Percentiles rank a stretch among this genome's conserved stretches.
phyloP scores from a whole-genome alignment of 768 basidiomycete genomes.

The Lentinula edodes region DNA sequence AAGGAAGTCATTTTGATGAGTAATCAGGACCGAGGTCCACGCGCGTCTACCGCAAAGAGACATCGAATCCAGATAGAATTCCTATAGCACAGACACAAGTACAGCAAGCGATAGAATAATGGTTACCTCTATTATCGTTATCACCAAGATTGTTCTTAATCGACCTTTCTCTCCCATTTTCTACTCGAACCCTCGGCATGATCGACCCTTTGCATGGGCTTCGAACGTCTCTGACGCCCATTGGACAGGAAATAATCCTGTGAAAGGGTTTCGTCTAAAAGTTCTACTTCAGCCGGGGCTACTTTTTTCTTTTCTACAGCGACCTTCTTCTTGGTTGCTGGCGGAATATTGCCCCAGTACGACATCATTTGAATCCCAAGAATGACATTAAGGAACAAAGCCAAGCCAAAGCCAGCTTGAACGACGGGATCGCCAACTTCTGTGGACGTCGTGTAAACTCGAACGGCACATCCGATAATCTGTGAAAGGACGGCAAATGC shows the following conservation, averaged over 20 bases:
- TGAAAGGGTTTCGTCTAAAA: neutral
- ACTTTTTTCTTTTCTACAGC: neutral
- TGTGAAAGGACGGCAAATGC: conserved; percentile 89
- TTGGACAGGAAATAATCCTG: conserved; percentile 3
- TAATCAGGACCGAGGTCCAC: neutral
- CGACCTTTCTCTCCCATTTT: conserved; percentile 4
- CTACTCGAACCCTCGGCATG: conserved; percentile 1
- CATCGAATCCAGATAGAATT: neutral
- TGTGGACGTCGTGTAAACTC: conserved; percentile 88
- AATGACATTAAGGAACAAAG: conserved; percentile 57
- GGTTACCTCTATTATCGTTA: neutral
- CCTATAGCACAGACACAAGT: neutral
- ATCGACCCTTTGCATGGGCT: neutral
- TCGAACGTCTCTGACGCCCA: neutral
- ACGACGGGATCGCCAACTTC: conserved; percentile 84
- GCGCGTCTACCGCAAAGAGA: no score
- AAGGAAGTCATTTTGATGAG: neutral
- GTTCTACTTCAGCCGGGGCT: neutral
- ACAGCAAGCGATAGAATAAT: neutral
- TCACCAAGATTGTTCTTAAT: neutral
- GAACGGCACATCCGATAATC: conserved; percentile 81
- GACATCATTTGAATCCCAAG: conserved; percentile 59
- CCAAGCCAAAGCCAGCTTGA: conserved; percentile 65
- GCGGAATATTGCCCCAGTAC: conserved; percentile 40
- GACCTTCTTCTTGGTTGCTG: neutral